Conservation (phyloP, 108 stramenopile genomes). For the Discostella stelligeroides region DNA sequence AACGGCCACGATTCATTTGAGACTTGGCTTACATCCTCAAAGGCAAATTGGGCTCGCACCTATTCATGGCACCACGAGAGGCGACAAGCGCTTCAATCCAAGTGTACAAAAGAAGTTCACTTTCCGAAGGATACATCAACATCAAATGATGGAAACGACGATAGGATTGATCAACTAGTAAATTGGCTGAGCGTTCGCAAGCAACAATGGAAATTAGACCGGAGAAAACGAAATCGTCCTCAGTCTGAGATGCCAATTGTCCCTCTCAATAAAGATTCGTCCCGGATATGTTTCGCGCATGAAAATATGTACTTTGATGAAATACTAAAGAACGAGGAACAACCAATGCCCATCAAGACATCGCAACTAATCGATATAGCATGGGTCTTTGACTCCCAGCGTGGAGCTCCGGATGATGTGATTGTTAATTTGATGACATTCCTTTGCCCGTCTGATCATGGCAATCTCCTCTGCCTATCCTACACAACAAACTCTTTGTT, state of each 20-base stretch:
- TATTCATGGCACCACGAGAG: slow-evolving; percentile 70
- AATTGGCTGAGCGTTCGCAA: slow-evolving; percentile 72
- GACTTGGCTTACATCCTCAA: slow-evolving; percentile 54
- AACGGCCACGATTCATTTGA: slow-evolving; percentile 64
- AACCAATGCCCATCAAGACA: not conserved
- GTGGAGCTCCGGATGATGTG: slow-evolving; percentile 76
- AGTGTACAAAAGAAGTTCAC: slow-evolving; percentile 68
- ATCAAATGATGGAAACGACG: not conserved
- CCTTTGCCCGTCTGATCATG: slow-evolving; percentile 59
- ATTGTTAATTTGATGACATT: slow-evolving; percentile 57
- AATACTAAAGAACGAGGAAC: slow-evolving; percentile 66
- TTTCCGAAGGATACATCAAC: slow-evolving; percentile 27
- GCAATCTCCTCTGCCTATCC: slow-evolving; percentile 58
- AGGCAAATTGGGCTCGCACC: slow-evolving; percentile 56
- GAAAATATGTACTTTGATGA: slow-evolving; percentile 72
- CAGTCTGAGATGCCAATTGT: not conserved
- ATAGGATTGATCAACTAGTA: slow-evolving; percentile 33
- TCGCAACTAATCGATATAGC: slow-evolving; percentile 59
- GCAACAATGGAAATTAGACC: slow-evolving; percentile 66
- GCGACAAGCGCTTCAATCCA: slow-evolving; percentile 55
- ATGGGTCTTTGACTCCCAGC: slow-evolving; percentile 60
- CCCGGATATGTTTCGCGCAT: slow-evolving; percentile 24
- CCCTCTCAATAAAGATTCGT: not conserved
- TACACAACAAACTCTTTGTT: slow-evolving; percentile 44
- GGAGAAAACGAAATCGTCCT: slow-evolving; percentile 63